Base-by-base conservation (phyloP, 768 basidiomycete species). In the Tricholoma flavovirens region DNA sequence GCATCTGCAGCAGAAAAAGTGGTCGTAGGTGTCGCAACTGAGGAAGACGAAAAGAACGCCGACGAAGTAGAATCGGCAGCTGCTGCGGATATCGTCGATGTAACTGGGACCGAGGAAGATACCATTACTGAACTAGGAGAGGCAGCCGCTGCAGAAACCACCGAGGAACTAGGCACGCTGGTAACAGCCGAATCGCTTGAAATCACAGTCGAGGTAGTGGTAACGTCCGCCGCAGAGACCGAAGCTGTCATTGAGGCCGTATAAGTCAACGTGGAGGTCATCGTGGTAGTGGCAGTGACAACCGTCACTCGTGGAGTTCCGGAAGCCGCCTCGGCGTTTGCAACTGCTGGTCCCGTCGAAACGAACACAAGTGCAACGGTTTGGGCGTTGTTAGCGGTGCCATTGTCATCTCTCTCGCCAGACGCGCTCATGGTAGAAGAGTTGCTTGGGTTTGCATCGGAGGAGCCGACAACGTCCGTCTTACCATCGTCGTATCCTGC, bases 281-380 rank as follows among this genome's bases (percentile, higher is more conserved):
- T 63, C 3, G 68, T 64, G 17, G 66, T 35, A 22, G 68, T 64
- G 2, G 62, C 36, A 19, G 70, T 58, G n/a, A 58, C 55, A 32
- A 58, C 46, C 14, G 57, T 57, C 14, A 63, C 59, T 42, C 46
- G 52, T 17, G 53, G 24, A 36, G 53, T 24, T 24, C 33, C 56
- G 17, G 62, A 5, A 26, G 24, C 24, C 3, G 56, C 58, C 30
- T 65, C 59, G 21, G 59, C 62, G 15, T 57, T 60, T 11, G 64
- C 63, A 11, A 69, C 64, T 49, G 70, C 69, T 29, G 72, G 73
- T 4, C 66, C 56, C 4, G 64, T 64, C 7, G 82, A 76, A 2
- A 73, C 73, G 65, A 84, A 85, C 21, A 80, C 68, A n/a, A 87
- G 72, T 0, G 77, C 77, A 5, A 84, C 82, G 54, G 77, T 78